Percentiles rank a stretch among this genome's conserved stretches.
These are phyloP conservation scores for Albatrellus ellisii DNA, from an alignment of 768 basidiomycete species.

Conservation along the genomic window DNA sequence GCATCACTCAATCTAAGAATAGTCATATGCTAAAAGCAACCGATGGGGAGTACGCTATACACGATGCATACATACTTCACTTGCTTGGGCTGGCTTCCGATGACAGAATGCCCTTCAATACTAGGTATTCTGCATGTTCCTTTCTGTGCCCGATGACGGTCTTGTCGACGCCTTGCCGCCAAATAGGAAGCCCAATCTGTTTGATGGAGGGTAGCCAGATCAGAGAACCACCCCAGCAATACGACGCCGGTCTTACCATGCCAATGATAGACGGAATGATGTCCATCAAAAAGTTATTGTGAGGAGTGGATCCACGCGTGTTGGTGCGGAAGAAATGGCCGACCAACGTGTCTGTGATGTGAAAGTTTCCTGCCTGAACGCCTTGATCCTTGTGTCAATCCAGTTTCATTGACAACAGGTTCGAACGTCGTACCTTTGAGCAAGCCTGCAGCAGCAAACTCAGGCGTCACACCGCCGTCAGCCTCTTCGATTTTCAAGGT, in stretches of 20 bases:
- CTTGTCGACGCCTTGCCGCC: constrained; percentile 26
- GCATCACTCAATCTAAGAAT: too few relatives aligned
- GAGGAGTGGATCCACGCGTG: constrained; percentile 48
- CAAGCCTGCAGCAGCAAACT: constrained; percentile 45
- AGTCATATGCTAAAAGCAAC: too few relatives aligned
- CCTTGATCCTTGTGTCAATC: constrained; percentile 29
- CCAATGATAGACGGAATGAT: constrained; percentile 27
- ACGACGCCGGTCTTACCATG: constrained; percentile 21
- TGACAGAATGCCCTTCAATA: constrained; percentile 6
- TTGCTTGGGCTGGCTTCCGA: too few relatives aligned
- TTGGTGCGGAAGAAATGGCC: constrained; percentile 55
- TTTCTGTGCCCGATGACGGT: constrained; percentile 20
- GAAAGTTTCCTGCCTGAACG: constrained; percentile 52
- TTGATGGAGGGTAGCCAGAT: neutral
- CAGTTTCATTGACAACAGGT: neutral
- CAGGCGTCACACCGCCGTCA: constrained; percentile 52
- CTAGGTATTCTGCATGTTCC: constrained; percentile 26
- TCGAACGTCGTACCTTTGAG: constrained; percentile 35
- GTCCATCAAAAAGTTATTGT: constrained; percentile 45
- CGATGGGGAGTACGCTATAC: too few relatives aligned
- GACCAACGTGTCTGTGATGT: constrained; percentile 65
- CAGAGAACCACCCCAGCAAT: neutral
- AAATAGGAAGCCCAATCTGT: constrained; percentile 27
- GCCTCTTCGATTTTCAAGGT: constrained; percentile 63
- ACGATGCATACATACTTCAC: too few relatives aligned